A percentile compares a stretch with the other conserved stretches of the same genome.
phyloP scores from a whole-genome alignment of 2,329 filamentous ascomycete species.

The Zymoseptoria pseudotritici region DNA sequence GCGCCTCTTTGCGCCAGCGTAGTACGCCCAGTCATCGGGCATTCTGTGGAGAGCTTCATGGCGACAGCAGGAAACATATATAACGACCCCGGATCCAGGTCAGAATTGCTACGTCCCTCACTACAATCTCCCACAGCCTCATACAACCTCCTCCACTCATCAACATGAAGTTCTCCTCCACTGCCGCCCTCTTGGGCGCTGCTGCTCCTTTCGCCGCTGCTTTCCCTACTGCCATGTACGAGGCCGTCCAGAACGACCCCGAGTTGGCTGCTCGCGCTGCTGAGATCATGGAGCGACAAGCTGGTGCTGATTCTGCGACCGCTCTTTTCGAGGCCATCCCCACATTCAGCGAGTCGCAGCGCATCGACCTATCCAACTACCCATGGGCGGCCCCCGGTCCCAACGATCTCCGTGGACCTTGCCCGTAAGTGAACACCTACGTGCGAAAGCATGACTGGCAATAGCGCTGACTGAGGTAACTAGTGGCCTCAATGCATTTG shows the following conservation, averaged over 20 bases:
- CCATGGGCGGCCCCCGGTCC: slow-evolving; percentile 22
- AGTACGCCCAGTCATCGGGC: background rate
- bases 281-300: slow-evolving; percentile 5
- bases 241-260: background rate
- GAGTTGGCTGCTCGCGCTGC: slow-evolving; percentile 1
- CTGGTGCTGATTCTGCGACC: slow-evolving; percentile 7
- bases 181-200: slow-evolving; percentile 7
- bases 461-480: no score
- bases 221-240: slow-evolving; percentile 2
- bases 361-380: slow-evolving; percentile 22
- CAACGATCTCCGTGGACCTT: slow-evolving; percentile 26
- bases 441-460: no score
- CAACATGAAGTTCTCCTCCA: slow-evolving; percentile 14
- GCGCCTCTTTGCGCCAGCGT: background rate
- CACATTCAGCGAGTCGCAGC: slow-evolving; percentile 22
- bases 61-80: background rate
- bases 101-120: no score
- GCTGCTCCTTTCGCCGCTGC: slow-evolving; percentile 1
- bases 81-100: background rate
- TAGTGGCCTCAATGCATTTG: slow-evolving; percentile 20
- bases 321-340: slow-evolving; percentile 14
- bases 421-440: no score
- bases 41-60: background rate
- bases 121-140: background rate
- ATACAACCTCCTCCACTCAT: background rate